Evolutionary conservation across 345 rosid genomes (phyloP).

Genomic region (Salix exigua): DNA sequence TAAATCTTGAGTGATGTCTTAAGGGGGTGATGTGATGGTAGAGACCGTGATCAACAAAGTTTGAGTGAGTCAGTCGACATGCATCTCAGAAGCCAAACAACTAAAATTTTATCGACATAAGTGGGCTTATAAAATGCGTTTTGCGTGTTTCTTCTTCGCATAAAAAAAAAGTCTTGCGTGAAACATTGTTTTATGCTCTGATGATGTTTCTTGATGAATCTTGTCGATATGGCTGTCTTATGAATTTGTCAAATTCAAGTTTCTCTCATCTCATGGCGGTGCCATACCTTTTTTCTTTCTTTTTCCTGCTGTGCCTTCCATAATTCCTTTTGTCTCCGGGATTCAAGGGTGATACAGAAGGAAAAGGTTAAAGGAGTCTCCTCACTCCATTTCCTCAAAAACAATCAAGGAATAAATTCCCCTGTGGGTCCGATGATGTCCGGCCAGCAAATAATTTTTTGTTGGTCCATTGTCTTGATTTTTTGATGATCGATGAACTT

Average conservation of each 20-base stretch:
- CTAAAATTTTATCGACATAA: too few relatives aligned
- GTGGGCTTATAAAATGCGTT: too few relatives aligned
- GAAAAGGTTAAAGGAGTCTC: background rate
- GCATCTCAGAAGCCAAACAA: too few relatives aligned
- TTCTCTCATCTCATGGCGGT: background rate
- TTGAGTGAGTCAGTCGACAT: too few relatives aligned
- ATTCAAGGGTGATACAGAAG: background rate
- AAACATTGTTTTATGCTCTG: too few relatives aligned
- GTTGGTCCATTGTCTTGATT: background rate
- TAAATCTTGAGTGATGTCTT: too few relatives aligned
- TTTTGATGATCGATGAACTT: background rate
- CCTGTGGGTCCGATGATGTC: background rate
- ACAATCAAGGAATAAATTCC: conserved; percentile 1
- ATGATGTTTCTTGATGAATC: background rate
- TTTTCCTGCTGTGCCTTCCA: too few relatives aligned
- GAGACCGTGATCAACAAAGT: too few relatives aligned
- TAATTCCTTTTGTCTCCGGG: background rate
- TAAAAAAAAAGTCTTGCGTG: too few relatives aligned
- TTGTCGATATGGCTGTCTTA: background rate
- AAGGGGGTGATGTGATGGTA: too few relatives aligned
- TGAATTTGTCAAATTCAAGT: background rate
- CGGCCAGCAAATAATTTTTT: background rate
- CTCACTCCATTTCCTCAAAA: background rate
- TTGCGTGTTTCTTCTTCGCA: too few relatives aligned
- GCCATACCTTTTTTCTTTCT: background rate